phyloP scores from a whole-genome alignment of 345 rosid genomes.

The Arabidopsis thaliana region DNA sequence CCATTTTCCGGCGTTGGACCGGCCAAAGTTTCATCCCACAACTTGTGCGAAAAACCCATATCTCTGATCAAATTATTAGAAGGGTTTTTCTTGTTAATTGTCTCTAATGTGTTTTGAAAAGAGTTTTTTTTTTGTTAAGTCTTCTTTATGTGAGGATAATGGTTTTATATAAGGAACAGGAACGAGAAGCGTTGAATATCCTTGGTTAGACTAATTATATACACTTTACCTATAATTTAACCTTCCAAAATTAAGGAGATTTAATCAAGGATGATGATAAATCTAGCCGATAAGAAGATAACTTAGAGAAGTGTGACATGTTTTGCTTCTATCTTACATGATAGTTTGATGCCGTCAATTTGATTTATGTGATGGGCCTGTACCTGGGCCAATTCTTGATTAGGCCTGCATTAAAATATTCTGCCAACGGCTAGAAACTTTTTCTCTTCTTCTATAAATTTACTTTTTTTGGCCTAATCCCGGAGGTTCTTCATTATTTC shows the following conservation, averaged over 20 bases:
- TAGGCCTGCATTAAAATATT: conserved; percentile 7
- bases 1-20: conserved; percentile 88
- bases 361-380: not conserved
- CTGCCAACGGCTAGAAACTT: conserved; percentile 35
- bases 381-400: not conserved
- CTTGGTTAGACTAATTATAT: conserved; percentile 34
- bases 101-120: not conserved
- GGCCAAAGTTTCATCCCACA: conserved; percentile 96
- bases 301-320: conserved; percentile 21
- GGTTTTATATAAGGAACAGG: conserved; percentile 44
- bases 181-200: conserved; percentile 39
- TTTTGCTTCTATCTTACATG: not conserved
- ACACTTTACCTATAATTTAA: conserved; percentile 32
- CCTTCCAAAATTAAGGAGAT: conserved; percentile 32
- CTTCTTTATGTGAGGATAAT: conserved; percentile 35
- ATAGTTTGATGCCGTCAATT: not conserved
- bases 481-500: conserved; percentile 14
- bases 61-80: not conserved
- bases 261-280: conserved; percentile 29
- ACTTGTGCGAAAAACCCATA: conserved; percentile 81
- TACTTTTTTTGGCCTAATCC: not conserved
- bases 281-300: conserved; percentile 28
- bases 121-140: not conserved
- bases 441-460: not conserved
- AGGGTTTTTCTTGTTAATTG: not conserved